Evolutionary conservation across 441 rosid genomes (phyloP).

Genomic region (Erysimum cheiri): DNA sequence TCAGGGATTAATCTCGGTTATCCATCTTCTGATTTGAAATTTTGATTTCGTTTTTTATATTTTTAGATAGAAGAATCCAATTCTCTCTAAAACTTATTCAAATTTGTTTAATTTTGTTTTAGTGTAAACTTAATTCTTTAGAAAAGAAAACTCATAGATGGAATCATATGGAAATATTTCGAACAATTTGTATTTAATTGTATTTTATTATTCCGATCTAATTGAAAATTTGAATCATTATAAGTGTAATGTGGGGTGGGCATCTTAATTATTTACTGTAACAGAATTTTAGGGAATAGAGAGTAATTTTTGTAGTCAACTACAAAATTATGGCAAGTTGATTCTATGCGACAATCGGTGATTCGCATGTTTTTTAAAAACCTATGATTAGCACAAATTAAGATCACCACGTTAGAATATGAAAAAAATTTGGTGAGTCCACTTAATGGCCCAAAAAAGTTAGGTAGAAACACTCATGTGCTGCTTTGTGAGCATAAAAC

Average conservation of each 20-base stretch:
- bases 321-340: slow-evolving; percentile 25
- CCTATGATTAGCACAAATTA: slow-evolving; percentile 15
- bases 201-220: neutral
- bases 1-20: neutral
- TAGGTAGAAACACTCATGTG: slow-evolving; percentile 53
- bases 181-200: neutral
- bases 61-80: no score
- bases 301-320: slow-evolving; percentile 16
- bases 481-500: slow-evolving; percentile 67
- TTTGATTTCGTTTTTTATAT: neutral
- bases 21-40: neutral
- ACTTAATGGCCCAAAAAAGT: slow-evolving; percentile 40
- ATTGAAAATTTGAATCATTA: neutral
- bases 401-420: slow-evolving; percentile 28
- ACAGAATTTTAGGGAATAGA: neutral
- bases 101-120: neutral
- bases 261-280: neutral
- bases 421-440: slow-evolving; percentile 37
- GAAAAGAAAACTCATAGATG: neutral
- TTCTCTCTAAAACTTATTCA: no score
- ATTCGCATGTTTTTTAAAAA: slow-evolving; percentile 22
- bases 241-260: neutral
- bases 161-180: neutral
- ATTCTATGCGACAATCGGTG: slow-evolving; percentile 4
- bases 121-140: neutral